phyloP scores from a whole-genome alignment of 1,284 basidiomycete genomes.

The Pyrrhoderma lamaoense region DNA sequence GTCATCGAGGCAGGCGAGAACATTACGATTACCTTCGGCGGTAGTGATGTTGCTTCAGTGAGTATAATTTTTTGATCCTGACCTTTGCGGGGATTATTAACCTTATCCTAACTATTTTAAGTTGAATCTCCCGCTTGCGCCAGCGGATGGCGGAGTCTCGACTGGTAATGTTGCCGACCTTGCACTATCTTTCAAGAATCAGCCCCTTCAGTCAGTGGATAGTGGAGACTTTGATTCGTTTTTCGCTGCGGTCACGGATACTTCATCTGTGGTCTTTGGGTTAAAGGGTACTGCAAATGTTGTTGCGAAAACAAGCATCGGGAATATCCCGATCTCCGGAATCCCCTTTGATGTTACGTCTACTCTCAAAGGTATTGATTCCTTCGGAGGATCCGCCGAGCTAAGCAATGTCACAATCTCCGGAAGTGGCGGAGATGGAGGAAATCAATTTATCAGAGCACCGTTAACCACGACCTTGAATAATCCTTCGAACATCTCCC shows the following conservation, averaged over 20 bases:
- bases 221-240: conserved; percentile 49
- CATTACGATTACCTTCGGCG: conserved; percentile 44
- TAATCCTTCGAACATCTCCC: conserved; percentile 65
- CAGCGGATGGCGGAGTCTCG: conserved; percentile 54
- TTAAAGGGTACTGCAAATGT: conserved; percentile 57
- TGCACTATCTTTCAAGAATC: conserved; percentile 48
- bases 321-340: conserved; percentile 57
- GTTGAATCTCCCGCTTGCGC: conserved; percentile 47
- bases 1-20: conserved; percentile 51
- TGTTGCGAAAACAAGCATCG: conserved; percentile 56
- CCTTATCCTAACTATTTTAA: conserved; percentile 23
- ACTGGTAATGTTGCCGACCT: conserved; percentile 59
- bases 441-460: conserved; percentile 45
- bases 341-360: conserved; percentile 59
- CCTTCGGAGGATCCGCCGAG: conserved; percentile 43
- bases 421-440: conserved; percentile 54
- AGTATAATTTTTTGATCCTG: conserved; percentile 12
- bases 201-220: conserved; percentile 50
- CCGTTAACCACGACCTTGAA: conserved; percentile 48
- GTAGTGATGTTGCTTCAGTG: conserved; percentile 50
- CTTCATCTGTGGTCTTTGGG: conserved; percentile 37
- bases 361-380: conserved; percentile 45
- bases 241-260: conserved; percentile 54
- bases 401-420: conserved; percentile 49
- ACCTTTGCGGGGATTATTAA: neutral